phyloP scores from a whole-genome alignment of 202 grass and related monocot genomes.

The Elaeis oleifera region DNA sequence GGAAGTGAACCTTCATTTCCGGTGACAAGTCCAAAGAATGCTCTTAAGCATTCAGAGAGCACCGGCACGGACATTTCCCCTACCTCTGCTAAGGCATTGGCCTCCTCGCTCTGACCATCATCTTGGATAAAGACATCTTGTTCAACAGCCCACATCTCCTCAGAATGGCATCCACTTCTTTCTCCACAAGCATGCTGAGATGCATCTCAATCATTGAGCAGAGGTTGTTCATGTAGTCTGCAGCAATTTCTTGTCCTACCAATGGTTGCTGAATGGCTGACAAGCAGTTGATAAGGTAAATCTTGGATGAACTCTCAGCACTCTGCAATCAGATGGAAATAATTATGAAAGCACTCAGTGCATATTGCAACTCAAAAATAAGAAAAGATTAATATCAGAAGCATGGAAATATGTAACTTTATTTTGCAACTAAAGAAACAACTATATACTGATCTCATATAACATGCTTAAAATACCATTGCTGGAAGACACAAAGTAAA shows the following conservation, averaged over 20 bases:
- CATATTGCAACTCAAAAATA: neutral
- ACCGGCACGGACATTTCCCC: slow-evolving; percentile 54
- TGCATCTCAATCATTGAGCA: slow-evolving; percentile 57
- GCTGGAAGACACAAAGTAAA: too few species aligned
- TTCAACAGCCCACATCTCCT: slow-evolving; percentile 52
- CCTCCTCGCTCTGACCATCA: slow-evolving; percentile 19
- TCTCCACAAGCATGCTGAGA: slow-evolving; percentile 48
- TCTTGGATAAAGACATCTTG: slow-evolving; percentile 76
- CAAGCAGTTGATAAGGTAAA: slow-evolving; percentile 95
- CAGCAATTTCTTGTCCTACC: slow-evolving; percentile 54
- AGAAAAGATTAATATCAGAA: neutral
- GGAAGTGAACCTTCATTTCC: slow-evolving; percentile 82
- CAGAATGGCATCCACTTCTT: slow-evolving; percentile 69
- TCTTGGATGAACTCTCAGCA: slow-evolving; percentile 62
- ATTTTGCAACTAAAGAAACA: neutral
- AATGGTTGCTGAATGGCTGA: slow-evolving; percentile 88
- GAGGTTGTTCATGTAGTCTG: slow-evolving; percentile 58
- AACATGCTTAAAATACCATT: too few species aligned
- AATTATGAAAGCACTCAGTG: slow-evolving; percentile 11
- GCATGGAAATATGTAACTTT: neutral
- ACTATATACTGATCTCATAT: too few species aligned
- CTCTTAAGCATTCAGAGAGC: slow-evolving; percentile 70
- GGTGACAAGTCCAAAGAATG: slow-evolving; percentile 71
- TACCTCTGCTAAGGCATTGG: slow-evolving; percentile 44
- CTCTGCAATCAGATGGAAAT: slow-evolving; percentile 39